Evolutionary conservation across 805 yeast genomes (phyloP).

Genomic region (Naumovozyma baii): DNA sequence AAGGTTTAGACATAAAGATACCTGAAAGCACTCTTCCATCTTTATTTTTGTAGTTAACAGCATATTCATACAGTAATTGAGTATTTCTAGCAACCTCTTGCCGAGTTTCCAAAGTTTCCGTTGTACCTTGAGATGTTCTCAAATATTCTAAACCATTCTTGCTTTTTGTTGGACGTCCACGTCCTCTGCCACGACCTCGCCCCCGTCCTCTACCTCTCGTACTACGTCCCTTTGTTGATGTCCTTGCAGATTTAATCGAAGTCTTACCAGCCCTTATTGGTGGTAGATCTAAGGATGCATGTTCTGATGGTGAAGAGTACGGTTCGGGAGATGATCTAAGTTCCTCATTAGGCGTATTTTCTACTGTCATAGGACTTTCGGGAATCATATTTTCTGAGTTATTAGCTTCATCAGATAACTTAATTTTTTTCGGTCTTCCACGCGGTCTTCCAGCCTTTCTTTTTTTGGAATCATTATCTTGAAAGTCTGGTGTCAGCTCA

Average conservation of each 20-base stretch:
- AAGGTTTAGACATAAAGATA: slow-evolving; percentile 62
- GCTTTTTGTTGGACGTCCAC: slow-evolving; percentile 12
- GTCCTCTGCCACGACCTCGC: slow-evolving; percentile 16
- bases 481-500: slow-evolving; percentile 2
- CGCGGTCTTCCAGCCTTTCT: slow-evolving; percentile 17
- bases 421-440: slow-evolving; percentile 14
- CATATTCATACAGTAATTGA: slow-evolving; percentile 35
- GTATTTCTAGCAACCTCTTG: slow-evolving; percentile 23
- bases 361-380: slow-evolving; percentile 2
- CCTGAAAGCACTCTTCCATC: slow-evolving; percentile 41
- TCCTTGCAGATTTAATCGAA: slow-evolving; percentile 19
- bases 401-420: slow-evolving; percentile 12
- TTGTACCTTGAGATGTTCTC: slow-evolving; percentile 12
- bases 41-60: slow-evolving; percentile 36
- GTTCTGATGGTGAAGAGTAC: neutral
- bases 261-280: slow-evolving; percentile 18
- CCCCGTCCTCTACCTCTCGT: slow-evolving; percentile 12
- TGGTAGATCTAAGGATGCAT: neutral
- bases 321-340: neutral
- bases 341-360: slow-evolving; percentile 1
- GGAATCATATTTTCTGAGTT: slow-evolving; percentile 1
- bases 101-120: slow-evolving; percentile 10
- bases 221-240: slow-evolving; percentile 11
- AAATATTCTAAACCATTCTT: slow-evolving; percentile 19
- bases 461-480: slow-evolving; percentile 6